A percentile compares a stretch with the other conserved stretches of the same genome.
These are phyloP conservation scores for Paecilomyces variotii DNA, from an alignment of 2,329 filamentous ascomycete genomes.

Conservation along the genomic window DNA sequence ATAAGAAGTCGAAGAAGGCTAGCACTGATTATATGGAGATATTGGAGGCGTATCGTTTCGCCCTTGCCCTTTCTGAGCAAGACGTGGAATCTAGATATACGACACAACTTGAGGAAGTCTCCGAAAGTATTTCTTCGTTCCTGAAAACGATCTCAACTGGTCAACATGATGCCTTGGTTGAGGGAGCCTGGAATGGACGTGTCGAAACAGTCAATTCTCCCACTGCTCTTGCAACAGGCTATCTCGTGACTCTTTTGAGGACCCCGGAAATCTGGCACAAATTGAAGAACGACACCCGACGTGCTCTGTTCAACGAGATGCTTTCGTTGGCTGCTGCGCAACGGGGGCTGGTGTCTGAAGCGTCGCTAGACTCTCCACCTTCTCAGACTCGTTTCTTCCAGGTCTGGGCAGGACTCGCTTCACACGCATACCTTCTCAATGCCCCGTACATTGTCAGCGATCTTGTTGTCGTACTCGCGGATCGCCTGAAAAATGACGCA, in stretches of 20 bases:
- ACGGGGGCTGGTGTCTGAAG: slow-evolving; percentile 9
- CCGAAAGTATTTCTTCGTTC: slow-evolving; percentile 18
- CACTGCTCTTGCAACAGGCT: slow-evolving; percentile 24
- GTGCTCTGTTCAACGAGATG: slow-evolving; percentile 24
- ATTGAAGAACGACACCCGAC: slow-evolving; percentile 22
- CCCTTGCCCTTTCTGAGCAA: slow-evolving; percentile 18
- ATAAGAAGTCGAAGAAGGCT: slow-evolving; percentile 16
- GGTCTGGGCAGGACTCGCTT: slow-evolving; percentile 30
- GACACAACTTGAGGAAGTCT: slow-evolving; percentile 15
- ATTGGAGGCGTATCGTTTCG: slow-evolving; percentile 30
- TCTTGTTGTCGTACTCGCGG: slow-evolving; percentile 24
- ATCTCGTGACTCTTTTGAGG: slow-evolving; percentile 24
- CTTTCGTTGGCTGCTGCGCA: slow-evolving; percentile 23
- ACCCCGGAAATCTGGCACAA: slow-evolving; percentile 21
- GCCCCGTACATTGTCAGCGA: slow-evolving; percentile 25
- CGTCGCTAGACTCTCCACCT: slow-evolving; percentile 17
- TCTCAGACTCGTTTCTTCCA: slow-evolving; percentile 25
- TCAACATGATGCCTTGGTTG: slow-evolving; percentile 15
- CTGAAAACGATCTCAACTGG: slow-evolving; percentile 13
- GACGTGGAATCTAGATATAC: slow-evolving; percentile 9
- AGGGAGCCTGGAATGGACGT: slow-evolving; percentile 30
- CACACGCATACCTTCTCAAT: slow-evolving; percentile 31
- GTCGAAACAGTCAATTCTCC: slow-evolving; percentile 25
- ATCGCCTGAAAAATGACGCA: slow-evolving; percentile 22
- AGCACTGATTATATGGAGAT: slow-evolving; percentile 24